Base-by-base conservation (phyloP, 2,329 filamentous ascomycete species). In the Ophiostoma ulmi region DNA sequence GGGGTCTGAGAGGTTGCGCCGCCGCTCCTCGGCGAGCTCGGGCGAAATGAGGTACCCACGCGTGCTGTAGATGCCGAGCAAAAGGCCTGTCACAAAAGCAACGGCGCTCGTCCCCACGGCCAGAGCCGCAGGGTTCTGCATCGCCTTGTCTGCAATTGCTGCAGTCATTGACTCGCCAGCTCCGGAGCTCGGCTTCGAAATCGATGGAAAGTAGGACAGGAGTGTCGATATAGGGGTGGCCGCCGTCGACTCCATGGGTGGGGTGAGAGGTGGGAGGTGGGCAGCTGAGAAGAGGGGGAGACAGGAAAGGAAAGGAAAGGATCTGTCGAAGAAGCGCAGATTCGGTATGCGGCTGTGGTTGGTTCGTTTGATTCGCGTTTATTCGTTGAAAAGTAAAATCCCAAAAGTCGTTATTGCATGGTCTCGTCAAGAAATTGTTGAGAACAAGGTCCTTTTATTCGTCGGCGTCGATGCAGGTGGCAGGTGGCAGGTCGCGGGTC, bases 41-140 rank as follows among this genome's bases (percentile, higher is more conserved):
- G 86, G 84, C n/a, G 86, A 83, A 75, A 88, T 81, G 65, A 88
- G 78, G 80, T 87, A 88, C 71, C 87, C 86, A 71, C 80, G 84
- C 72, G 86, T 86, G 22, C 88, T 85, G 80, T 93, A 93, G 72
- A 97, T 81, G 73, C 92, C 93, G 17, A 97, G 85, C 52, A 93
- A 87, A 81, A 94, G 97, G 76, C 94, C 94, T 0, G 88, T 86
- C 70, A 95, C 78, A 75, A 91, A 88, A 73, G 90, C 87, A 71
- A 94, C 82, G 73, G 96, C 86, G 74, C 89, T 89, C 22, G 92
- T 93, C 70, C 89, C 88, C 73, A 94, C 81, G 65, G 93, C 83
- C 71, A 93, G 83, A 31, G 75, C 70, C 36, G 70, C 69, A 44
- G 74, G 64, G 65, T 52, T 72, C 44, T 58, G 48, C 55, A 72